phyloP scores from a whole-genome alignment of 768 basidiomycete species.

The Neoboletus brunneissimus region DNA sequence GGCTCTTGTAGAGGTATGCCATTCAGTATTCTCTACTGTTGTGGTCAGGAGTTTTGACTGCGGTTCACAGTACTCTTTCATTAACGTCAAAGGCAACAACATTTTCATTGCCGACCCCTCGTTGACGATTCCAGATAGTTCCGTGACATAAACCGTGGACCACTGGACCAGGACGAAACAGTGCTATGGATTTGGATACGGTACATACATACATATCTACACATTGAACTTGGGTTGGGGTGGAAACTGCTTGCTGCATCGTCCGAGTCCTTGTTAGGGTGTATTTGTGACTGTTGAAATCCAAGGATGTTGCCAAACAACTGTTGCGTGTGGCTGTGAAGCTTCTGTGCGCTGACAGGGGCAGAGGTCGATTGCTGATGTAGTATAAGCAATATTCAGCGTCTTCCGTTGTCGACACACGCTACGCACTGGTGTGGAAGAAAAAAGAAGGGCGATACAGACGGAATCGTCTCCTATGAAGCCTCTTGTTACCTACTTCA shows the following conservation, averaged over 20 bases:
- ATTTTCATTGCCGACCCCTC: slow-evolving; percentile 39
- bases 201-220: slow-evolving; percentile 12
- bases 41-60: not conserved
- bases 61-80: slow-evolving; percentile 46
- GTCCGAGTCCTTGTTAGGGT: not conserved
- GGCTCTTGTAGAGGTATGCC: slow-evolving; percentile 49
- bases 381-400: not conserved
- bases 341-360: not conserved
- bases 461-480: too few species aligned
- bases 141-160: slow-evolving; percentile 14
- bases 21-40: not conserved
- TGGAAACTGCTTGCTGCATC: not conserved
- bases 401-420: not conserved
- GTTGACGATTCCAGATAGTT: not conserved
- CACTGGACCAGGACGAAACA: slow-evolving; percentile 4
- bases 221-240: not conserved
- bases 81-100: slow-evolving; percentile 50
- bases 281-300: slow-evolving; percentile 19
- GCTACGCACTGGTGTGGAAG: not conserved
- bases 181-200: slow-evolving; percentile 20
- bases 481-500: not conserved
- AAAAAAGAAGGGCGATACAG: not conserved
- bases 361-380: not conserved
- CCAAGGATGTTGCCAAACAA: slow-evolving; percentile 13
- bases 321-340: not conserved